Percentiles rank a stretch among this genome's conserved stretches.
These are phyloP conservation scores for Citrus sinensis DNA, from an alignment of 345 rosid genomes.

Conservation along the genomic window DNA sequence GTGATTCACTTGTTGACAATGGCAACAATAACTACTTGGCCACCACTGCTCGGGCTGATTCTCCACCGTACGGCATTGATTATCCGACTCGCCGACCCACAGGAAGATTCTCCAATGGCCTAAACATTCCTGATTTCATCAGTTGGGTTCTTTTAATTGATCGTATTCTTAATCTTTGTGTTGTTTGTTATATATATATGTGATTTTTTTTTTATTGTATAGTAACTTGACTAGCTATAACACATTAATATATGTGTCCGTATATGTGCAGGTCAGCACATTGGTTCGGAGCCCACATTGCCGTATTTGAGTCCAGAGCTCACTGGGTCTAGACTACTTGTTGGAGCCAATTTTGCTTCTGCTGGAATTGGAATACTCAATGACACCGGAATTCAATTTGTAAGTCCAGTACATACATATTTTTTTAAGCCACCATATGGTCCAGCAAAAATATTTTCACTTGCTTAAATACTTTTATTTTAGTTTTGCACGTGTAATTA, in stretches of 20 bases:
- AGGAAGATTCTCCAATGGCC: slow-evolving; percentile 88
- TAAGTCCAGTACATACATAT: slow-evolving; percentile 24
- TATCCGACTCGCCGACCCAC: slow-evolving; percentile 65
- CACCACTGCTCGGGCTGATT: slow-evolving; percentile 78
- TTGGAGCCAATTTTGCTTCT: slow-evolving; percentile 94
- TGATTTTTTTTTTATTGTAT: too few species aligned
- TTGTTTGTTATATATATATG: too few species aligned
- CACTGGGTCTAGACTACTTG: slow-evolving; percentile 49
- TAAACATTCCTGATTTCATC: slow-evolving; percentile 82
- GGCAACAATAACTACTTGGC: slow-evolving; percentile 74
- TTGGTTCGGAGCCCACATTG: slow-evolving; percentile 62
- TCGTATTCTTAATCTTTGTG: neutral
- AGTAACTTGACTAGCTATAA: neutral
- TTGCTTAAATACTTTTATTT: too few species aligned
- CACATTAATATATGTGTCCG: neutral
- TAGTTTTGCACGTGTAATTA: too few species aligned
- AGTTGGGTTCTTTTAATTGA: slow-evolving; percentile 30
- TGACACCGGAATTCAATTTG: slow-evolving; percentile 91
- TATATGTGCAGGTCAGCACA: slow-evolving; percentile 46
- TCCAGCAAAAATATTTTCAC: neutral
- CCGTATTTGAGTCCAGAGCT: slow-evolving; percentile 81
- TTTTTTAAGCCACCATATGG: neutral
- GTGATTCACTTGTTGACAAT: slow-evolving; percentile 75
- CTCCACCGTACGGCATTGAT: slow-evolving; percentile 82
- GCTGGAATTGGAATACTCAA: slow-evolving; percentile 93